phyloP scores from a whole-genome alignment of 2,329 filamentous ascomycete species.

The Neopestalotiopsis clavispora region DNA sequence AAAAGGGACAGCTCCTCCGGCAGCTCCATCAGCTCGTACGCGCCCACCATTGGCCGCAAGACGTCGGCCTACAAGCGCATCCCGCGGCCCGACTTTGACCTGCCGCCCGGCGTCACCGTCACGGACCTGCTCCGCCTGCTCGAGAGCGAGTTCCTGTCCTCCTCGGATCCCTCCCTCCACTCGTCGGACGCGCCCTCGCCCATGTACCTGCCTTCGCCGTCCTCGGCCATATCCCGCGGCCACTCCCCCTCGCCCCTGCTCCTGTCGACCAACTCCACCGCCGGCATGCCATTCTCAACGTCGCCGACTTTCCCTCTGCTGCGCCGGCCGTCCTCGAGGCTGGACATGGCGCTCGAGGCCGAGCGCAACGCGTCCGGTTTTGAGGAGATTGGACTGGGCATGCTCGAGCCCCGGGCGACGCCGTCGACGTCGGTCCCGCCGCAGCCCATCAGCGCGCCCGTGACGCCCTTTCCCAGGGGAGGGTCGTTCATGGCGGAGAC shows the following conservation, averaged over 20 bases:
- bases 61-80: conserved; percentile 14
- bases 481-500: background rate
- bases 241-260: conserved; percentile 8
- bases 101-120: conserved; percentile 17
- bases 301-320: background rate
- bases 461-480: background rate
- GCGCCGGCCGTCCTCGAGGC: conserved; percentile 9
- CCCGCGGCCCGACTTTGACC: conserved; percentile 16
- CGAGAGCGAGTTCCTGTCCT: conserved; percentile 15
- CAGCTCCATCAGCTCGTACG: background rate
- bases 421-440: background rate
- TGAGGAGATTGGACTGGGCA: conserved; percentile 16
- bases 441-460: background rate
- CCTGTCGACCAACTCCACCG: background rate
- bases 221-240: conserved; percentile 6
- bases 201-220: conserved; percentile 2
- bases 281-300: background rate
- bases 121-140: conserved; percentile 18
- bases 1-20: background rate
- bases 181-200: background rate
- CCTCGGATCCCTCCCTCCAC: background rate
- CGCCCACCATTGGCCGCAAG: background rate
- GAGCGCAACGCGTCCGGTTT: conserved; percentile 16
- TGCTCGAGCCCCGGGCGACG: conserved; percentile 15
- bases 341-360: conserved; percentile 19